Evolutionary conservation across 805 yeast species (phyloP), one percentile per base, ranked within the genome.

Genomic region (Candida endomychidarum): DNA sequence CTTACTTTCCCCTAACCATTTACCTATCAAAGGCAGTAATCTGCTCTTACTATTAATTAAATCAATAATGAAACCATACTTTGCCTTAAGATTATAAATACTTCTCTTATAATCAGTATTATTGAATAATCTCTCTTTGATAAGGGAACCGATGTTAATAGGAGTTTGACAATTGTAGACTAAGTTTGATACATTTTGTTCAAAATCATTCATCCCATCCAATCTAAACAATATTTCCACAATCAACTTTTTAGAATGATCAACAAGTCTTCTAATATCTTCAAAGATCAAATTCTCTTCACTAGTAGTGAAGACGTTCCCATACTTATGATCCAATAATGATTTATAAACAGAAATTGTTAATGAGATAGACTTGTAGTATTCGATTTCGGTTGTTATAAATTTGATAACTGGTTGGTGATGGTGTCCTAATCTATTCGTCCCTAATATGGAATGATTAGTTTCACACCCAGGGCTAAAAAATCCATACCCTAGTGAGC

Each of bases 271-370:
- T 11, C 58, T 67, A 26, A 72, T 48, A 45, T 73, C 72, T 1
- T 76, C 74, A 55, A 75, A 74, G 2, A 4, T 62, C 32, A 39
- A 65, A 66, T 22, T 73, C 75, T 17, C 54, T 54, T 4, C 49
- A 22, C 35, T 32, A 16, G 23, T 32, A n/a, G 35, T 32, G n/a
- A 32, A 32, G 3, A 32, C n/a, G 14, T 3, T 32, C 8, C n/a
- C 26, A 32, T 32, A 32, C 7, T 32, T 32, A 8, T 20, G 19
- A 32, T 54, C 58, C 28, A 52, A 52, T 18, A 68, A 46, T 5
- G 61, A 56, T 8, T 66, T 51, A 36, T 62, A 67, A 0, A 70
- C 57, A 5, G 56, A 34, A 16, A 57, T 53, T 12, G 65, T 50
- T 8, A 60, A 35, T 7, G 44, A 51, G 43, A 73, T 37, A 14